phyloP scores from a whole-genome alignment of 305 asterid genomes.

The Withania somnifera region DNA sequence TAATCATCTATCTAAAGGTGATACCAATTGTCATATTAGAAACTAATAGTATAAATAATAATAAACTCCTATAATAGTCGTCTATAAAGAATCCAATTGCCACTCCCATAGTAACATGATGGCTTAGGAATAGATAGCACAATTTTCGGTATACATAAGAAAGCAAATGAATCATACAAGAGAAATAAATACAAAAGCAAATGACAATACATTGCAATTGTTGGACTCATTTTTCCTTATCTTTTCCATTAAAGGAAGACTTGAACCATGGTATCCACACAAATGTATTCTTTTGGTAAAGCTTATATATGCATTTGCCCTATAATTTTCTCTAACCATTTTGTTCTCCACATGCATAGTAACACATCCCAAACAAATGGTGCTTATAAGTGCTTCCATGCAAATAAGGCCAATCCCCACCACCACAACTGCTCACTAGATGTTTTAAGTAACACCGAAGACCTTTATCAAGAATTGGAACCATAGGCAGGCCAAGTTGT shows the following conservation, averaged over 20 bases:
- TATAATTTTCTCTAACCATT: slow-evolving; percentile 52
- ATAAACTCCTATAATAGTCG: no score
- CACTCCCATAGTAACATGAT: no score
- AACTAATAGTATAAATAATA: no score
- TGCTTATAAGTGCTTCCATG: slow-evolving; percentile 66
- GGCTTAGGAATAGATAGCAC: neutral
- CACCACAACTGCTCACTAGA: slow-evolving; percentile 94
- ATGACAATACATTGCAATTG: neutral
- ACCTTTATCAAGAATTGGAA: slow-evolving; percentile 57
- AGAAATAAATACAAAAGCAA: neutral
- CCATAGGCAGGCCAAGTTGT: slow-evolving; percentile 30
- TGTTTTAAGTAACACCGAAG: slow-evolving; percentile 74
- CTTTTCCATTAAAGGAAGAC: slow-evolving; percentile 21
- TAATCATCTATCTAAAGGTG: no score
- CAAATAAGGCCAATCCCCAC: slow-evolving; percentile 73
- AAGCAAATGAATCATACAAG: neutral
- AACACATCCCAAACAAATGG: slow-evolving; percentile 68
- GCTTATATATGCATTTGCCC: slow-evolving; percentile 57
- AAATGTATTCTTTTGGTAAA: slow-evolving; percentile 51
- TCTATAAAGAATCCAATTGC: no score
- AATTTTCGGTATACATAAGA: neutral
- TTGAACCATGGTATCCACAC: slow-evolving; percentile 82
- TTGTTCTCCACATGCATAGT: slow-evolving; percentile 65
- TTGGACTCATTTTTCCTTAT: slow-evolving; percentile 34
- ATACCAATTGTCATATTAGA: no score